Conservation (phyloP, 164 flowering plant species). For the Vitis cinerea region DNA sequence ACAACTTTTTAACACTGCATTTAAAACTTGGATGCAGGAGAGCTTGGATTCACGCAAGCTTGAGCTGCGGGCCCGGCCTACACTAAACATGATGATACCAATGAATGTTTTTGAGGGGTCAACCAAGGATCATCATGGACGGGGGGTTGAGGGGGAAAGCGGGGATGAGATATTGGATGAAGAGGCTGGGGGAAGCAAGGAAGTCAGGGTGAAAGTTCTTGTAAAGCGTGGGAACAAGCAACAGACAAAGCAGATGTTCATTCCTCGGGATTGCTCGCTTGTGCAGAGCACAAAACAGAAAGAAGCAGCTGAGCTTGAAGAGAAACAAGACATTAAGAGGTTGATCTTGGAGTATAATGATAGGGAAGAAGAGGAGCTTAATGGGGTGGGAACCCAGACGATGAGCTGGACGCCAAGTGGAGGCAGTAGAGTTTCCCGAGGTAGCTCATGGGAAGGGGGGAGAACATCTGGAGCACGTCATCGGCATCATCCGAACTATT, state of each 20-base stretch:
- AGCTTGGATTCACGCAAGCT: slow-evolving; percentile 86
- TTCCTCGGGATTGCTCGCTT: slow-evolving; percentile 81
- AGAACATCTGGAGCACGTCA: slow-evolving; percentile 55
- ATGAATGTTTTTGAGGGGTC: slow-evolving; percentile 88
- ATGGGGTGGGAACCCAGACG: slow-evolving; percentile 59
- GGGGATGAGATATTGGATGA: slow-evolving; percentile 85
- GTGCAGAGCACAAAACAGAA: slow-evolving; percentile 91
- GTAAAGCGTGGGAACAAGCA: slow-evolving; percentile 95
- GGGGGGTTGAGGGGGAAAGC: slow-evolving; percentile 76
- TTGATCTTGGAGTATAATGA: slow-evolving; percentile 91
- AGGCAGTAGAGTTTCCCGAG: slow-evolving; percentile 47
- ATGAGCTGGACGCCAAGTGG: slow-evolving; percentile 54
- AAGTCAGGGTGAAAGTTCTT: slow-evolving; percentile 82
- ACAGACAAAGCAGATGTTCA: slow-evolving; percentile 82
- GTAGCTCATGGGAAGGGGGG: slow-evolving; percentile 72
- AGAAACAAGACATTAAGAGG: slow-evolving; percentile 92
- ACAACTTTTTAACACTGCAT: background rate
- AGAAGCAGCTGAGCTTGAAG: slow-evolving; percentile 96
- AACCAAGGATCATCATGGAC: slow-evolving; percentile 69
- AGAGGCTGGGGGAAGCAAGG: slow-evolving; percentile 63
- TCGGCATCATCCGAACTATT: slow-evolving; percentile 37
- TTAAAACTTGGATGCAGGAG: slow-evolving; percentile 51
- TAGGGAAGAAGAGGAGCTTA: slow-evolving; percentile 86
- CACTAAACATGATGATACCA: slow-evolving; percentile 87
- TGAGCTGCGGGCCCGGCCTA: slow-evolving; percentile 76